Conservation (phyloP, 176 grass and related monocot species). For the Oropetium thomaeum region DNA sequence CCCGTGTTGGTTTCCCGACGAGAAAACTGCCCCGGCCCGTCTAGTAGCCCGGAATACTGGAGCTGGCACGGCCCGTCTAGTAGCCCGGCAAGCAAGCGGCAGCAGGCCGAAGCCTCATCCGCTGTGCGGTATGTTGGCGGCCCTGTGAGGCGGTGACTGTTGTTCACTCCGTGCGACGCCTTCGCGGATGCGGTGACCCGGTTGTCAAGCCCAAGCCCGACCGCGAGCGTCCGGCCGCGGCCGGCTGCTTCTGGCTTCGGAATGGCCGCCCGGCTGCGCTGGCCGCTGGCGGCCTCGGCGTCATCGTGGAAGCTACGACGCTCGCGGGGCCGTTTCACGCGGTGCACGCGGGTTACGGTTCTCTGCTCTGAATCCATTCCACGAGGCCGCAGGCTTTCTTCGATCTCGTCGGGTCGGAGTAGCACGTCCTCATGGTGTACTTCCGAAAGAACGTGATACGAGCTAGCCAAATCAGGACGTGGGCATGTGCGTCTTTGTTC, state of each 20-base stretch:
- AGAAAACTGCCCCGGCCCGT: neutral
- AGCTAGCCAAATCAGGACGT: neutral
- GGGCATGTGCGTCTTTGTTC: neutral
- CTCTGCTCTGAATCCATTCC: neutral
- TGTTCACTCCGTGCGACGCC: neutral
- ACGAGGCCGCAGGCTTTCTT: neutral
- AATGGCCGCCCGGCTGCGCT: no score
- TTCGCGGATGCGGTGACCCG: no score
- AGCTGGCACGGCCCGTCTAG: neutral
- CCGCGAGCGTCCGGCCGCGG: neutral
- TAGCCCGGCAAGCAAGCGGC: neutral
- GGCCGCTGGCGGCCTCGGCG: no score
- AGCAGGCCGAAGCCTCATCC: neutral
- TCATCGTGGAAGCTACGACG: neutral
- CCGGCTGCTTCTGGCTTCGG: neutral
- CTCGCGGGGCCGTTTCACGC: neutral
- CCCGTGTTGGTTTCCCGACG: neutral
- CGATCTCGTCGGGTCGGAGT: neutral
- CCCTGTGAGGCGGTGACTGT: neutral
- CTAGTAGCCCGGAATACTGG: neutral
- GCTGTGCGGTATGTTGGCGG: neutral
- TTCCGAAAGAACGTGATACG: neutral
- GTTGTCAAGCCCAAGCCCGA: no score
- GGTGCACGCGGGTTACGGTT: neutral
- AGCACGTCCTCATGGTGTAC: neutral